These are phyloP conservation scores for Ricinus communis DNA, from an alignment of 345 rosid genomes.

Conservation along the genomic window DNA sequence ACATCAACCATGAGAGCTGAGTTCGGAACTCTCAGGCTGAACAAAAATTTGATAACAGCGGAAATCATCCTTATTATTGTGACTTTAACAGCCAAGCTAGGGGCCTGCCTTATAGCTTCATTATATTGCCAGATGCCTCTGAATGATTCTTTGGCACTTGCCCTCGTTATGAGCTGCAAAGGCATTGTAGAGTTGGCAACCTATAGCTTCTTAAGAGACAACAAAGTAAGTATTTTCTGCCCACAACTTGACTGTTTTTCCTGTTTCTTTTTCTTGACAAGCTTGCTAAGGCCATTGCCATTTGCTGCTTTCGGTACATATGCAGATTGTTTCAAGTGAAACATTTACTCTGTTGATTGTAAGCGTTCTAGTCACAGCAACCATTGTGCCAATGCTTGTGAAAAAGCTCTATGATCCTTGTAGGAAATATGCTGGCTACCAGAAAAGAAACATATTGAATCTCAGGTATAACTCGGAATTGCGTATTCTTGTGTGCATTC, in stretches of 20 bases:
- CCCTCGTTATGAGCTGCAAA: conserved; percentile 14
- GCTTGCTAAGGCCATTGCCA: not conserved
- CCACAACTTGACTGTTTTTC: too few relatives aligned
- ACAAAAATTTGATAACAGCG: not conserved
- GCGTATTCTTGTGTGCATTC: conserved; percentile 35
- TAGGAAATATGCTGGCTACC: conserved; percentile 28
- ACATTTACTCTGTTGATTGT: not conserved
- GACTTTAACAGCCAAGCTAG: not conserved
- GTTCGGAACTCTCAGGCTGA: not conserved
- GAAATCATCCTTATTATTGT: not conserved
- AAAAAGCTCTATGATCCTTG: conserved; percentile 43
- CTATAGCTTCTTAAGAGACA: not conserved
- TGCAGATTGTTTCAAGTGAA: not conserved
- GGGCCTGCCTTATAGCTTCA: not conserved
- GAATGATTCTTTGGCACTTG: conserved; percentile 16
- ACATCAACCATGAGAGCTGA: conserved; percentile 24
- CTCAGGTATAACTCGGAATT: conserved; percentile 24
- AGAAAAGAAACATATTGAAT: conserved; percentile 36
- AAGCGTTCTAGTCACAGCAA: conserved; percentile 17
- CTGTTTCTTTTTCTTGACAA: too few relatives aligned
- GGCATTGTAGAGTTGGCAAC: conserved; percentile 25
- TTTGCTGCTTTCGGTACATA: not conserved
- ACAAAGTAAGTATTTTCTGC: not conserved
- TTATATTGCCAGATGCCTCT: conserved; percentile 19
- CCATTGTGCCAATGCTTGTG: conserved; percentile 28